A percentile compares a stretch with the other conserved stretches of the same genome.
These are phyloP conservation scores for Mycena polygramma DNA, from an alignment of 768 basidiomycete genomes.

Conservation along the genomic window DNA sequence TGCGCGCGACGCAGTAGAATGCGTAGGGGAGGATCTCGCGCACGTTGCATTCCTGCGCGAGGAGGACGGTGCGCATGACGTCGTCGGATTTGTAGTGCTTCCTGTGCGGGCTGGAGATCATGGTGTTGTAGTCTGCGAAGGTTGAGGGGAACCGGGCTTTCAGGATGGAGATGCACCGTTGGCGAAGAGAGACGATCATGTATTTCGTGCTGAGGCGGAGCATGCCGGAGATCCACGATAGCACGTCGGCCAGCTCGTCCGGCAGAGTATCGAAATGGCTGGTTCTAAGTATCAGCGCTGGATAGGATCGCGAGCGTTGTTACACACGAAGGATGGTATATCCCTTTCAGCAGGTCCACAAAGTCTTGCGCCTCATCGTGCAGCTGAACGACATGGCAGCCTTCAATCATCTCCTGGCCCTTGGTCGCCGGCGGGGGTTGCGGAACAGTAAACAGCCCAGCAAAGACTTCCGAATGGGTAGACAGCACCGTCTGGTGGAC, in stretches of 20 bases:
- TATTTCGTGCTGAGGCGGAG: slow-evolving; percentile 77
- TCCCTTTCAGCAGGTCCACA: slow-evolving; percentile 61
- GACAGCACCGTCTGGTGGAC: slow-evolving; percentile 62
- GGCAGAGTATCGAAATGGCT: slow-evolving; percentile 56
- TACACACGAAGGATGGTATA: slow-evolving; percentile 63
- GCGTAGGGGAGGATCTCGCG: slow-evolving; percentile 60
- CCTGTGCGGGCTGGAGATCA: slow-evolving; percentile 38
- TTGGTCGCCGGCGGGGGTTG: slow-evolving; percentile 45
- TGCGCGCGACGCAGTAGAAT: slow-evolving; percentile 63
- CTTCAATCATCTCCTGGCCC: slow-evolving; percentile 57
- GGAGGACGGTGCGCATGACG: slow-evolving; percentile 58
- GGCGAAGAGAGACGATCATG: slow-evolving; percentile 64
- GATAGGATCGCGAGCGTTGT: neutral
- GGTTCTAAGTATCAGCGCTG: neutral
- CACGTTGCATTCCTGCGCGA: slow-evolving; percentile 57
- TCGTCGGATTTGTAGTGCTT: slow-evolving; percentile 53
- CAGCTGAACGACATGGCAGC: slow-evolving; percentile 64
- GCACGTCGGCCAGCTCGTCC: slow-evolving; percentile 59
- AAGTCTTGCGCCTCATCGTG: slow-evolving; percentile 64
- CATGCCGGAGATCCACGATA: slow-evolving; percentile 63
- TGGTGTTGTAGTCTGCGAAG: slow-evolving; percentile 52
- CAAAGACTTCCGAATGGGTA: slow-evolving; percentile 75
- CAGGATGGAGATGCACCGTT: slow-evolving; percentile 64
- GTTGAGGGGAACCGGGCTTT: slow-evolving; percentile 55
- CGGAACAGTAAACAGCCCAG: slow-evolving; percentile 71